Evolutionary conservation across 176 grass and related monocot genomes (phyloP).

Genomic region (Elaeis guineensis): DNA sequence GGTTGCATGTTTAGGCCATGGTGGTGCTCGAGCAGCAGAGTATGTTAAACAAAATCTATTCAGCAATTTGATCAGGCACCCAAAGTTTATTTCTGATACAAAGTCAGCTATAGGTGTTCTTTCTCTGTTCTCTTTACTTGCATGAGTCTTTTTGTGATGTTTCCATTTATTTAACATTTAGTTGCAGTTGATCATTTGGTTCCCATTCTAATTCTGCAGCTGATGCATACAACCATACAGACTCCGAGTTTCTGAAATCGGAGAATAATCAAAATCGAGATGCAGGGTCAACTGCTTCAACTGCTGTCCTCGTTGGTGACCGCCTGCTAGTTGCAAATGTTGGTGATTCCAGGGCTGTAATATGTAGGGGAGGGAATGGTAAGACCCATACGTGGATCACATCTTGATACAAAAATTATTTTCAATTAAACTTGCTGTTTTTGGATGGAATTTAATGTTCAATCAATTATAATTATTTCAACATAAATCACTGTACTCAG

Average conservation of each 20-base stretch:
- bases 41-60: constrained; percentile 81
- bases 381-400: background rate
- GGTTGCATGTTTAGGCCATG: constrained; percentile 49
- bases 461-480: too few species aligned
- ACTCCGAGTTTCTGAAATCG: constrained; percentile 67
- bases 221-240: constrained; percentile 75
- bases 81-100: constrained; percentile 70
- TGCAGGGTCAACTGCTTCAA: constrained; percentile 82
- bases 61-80: constrained; percentile 72
- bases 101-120: constrained; percentile 69
- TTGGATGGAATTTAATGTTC: too few species aligned
- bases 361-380: constrained; percentile 78
- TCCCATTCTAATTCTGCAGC: constrained; percentile 24
- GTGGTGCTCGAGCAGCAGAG: constrained; percentile 76
- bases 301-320: constrained; percentile 70
- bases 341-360: constrained; percentile 82
- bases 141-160: background rate
- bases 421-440: too few species aligned
- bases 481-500: too few species aligned
- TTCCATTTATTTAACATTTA: background rate
- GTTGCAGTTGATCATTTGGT: constrained; percentile 1
- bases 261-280: constrained; percentile 56
- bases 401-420: background rate
- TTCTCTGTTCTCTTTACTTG: background rate
- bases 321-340: constrained; percentile 79